These are phyloP conservation scores for Pulveroboletus sp. DNA, from an alignment of 768 basidiomycete genomes.

Conservation along the genomic window DNA sequence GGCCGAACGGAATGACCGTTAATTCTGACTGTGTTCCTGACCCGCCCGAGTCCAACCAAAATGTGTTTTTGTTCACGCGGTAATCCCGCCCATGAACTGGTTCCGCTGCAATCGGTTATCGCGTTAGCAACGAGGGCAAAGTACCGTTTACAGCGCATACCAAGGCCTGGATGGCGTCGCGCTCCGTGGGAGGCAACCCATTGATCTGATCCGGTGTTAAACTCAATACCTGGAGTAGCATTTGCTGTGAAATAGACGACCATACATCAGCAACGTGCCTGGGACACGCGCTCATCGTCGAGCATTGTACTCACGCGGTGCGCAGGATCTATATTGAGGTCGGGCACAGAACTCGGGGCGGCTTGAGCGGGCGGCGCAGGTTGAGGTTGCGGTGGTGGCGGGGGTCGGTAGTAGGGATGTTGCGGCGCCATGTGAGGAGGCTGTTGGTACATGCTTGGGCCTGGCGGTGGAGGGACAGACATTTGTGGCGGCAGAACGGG, in stretches of 20 bases:
- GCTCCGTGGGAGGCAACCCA: conserved; percentile 72
- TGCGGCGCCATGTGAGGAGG: conserved; percentile 32
- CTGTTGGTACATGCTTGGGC: conserved; percentile 29
- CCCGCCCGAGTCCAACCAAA: background rate
- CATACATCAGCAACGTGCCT: no score
- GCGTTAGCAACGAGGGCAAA: background rate
- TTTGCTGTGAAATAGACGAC: conserved; percentile 43
- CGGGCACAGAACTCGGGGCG: conserved; percentile 34
- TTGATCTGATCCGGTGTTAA: conserved; percentile 83
- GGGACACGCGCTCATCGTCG: no score
- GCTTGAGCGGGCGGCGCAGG: conserved; percentile 19
- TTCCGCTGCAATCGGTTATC: conserved; percentile 24
- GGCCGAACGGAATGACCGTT: no score
- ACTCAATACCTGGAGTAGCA: conserved; percentile 84
- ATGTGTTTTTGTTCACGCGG: conserved; percentile 14
- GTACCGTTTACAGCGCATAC: conserved; percentile 39
- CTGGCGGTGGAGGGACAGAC: conserved; percentile 28
- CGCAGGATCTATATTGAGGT: conserved; percentile 41
- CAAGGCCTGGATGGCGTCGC: conserved; percentile 76
- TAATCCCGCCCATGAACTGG: conserved; percentile 34
- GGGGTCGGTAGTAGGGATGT: conserved; percentile 31
- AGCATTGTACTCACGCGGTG: conserved; percentile 41
- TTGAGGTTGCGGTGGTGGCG: conserved; percentile 26
- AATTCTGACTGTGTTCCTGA: background rate
- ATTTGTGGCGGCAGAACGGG: conserved; percentile 34